These are phyloP conservation scores for Nannizzia gypsea DNA, from an alignment of 2,329 filamentous ascomycete genomes.

Conservation along the genomic window DNA sequence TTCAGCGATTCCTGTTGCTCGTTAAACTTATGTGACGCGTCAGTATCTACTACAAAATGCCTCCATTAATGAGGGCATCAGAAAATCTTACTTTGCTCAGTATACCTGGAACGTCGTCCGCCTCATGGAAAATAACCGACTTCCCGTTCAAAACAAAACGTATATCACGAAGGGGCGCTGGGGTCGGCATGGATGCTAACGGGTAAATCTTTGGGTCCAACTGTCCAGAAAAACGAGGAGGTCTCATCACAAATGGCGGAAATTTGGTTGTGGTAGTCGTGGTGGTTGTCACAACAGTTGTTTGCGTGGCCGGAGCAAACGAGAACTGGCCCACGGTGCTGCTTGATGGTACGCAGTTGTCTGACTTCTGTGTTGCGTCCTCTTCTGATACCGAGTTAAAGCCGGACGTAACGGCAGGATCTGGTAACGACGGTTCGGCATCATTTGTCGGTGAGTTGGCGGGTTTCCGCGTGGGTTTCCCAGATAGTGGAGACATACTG, in stretches of 20 bases:
- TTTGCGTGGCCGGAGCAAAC: conserved; percentile 52
- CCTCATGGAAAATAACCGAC: conserved; percentile 51
- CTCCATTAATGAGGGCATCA: too few species aligned
- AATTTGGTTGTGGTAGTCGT: conserved; percentile 75
- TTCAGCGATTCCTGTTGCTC: neutral
- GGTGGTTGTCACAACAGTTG: conserved; percentile 70
- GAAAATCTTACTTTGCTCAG: conserved; percentile 41
- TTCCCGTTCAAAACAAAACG: conserved; percentile 57
- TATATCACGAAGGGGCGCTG: conserved; percentile 64
- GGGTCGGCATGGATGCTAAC: conserved; percentile 69
- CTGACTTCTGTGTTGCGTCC: neutral
- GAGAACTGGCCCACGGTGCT: conserved; percentile 47
- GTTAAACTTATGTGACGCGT: neutral
- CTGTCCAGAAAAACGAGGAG: conserved; percentile 56
- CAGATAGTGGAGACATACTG: neutral
- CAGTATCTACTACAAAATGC: neutral
- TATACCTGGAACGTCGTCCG: conserved; percentile 44
- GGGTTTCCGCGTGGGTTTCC: conserved; percentile 1
- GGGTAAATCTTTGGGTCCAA: conserved; percentile 86
- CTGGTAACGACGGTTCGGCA: neutral
- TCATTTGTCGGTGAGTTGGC: neutral
- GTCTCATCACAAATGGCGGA: conserved; percentile 68
- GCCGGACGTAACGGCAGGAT: neutral
- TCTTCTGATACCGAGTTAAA: neutral
- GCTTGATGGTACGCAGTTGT: neutral